phyloP scores from a whole-genome alignment of 176 grass and related monocot species.

The Chloris gayana region DNA sequence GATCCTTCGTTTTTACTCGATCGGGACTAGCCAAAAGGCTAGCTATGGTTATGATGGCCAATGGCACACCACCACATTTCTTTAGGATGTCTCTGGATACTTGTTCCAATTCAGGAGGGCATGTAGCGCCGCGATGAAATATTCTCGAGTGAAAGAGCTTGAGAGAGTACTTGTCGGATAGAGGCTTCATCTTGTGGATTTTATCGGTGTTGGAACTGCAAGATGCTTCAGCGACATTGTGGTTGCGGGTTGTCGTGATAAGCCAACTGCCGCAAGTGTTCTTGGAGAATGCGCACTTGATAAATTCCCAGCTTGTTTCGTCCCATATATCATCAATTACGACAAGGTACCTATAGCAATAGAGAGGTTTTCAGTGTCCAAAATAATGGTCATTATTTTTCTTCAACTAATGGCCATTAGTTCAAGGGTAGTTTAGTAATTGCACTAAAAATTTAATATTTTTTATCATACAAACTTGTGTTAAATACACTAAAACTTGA shows the following conservation, averaged over 20 bases:
- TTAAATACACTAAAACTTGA: too few relatives aligned
- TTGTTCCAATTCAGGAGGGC: neutral
- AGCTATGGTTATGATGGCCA: conserved; percentile 4
- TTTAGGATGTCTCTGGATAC: neutral
- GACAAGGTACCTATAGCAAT: neutral
- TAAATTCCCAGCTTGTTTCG: neutral
- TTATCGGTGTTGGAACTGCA: too few relatives aligned
- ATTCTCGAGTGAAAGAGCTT: too few relatives aligned
- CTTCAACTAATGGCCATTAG: too few relatives aligned
- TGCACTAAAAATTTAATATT: too few relatives aligned
- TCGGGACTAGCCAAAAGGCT: neutral
- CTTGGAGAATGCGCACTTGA: neutral
- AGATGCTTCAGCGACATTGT: too few relatives aligned
- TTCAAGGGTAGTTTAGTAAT: too few relatives aligned
- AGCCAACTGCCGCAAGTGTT: neutral
- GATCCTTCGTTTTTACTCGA: neutral
- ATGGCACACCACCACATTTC: conserved; percentile 15
- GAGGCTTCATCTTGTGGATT: too few relatives aligned
- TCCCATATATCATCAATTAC: conserved; percentile 26
- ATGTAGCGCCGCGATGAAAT: neutral
- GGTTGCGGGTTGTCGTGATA: neutral
- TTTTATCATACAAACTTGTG: too few relatives aligned
- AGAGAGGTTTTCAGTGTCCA: too few relatives aligned
- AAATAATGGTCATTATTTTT: too few relatives aligned
- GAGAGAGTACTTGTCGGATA: too few relatives aligned